Conservation (phyloP, 345 rosid genomes). For the Fremontodendron californicum region DNA sequence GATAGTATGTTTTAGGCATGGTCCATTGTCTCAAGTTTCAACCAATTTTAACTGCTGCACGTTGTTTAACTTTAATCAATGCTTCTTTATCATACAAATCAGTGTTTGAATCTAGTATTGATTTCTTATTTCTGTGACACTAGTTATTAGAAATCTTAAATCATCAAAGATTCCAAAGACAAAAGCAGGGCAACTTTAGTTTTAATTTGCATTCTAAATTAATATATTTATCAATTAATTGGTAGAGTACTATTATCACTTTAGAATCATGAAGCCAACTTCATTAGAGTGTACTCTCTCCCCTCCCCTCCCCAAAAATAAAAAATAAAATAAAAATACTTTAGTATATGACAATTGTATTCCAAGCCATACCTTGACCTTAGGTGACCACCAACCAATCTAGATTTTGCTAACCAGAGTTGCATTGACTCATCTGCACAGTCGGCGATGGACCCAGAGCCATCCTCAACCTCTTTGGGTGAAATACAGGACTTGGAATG, state of each 20-base stretch:
- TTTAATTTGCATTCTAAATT: not conserved
- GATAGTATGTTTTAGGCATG: not conserved
- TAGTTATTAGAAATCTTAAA: not conserved
- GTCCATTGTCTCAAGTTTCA: not conserved
- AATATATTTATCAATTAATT: not conserved
- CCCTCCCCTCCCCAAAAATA: not conserved
- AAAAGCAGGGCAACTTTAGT: not conserved
- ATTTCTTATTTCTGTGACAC: not conserved
- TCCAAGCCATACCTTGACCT: not conserved
- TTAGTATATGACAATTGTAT: not conserved
- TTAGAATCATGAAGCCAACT: conserved; percentile 1
- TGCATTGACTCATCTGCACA: not conserved
- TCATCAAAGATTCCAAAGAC: not conserved
- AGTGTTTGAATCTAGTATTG: not conserved
- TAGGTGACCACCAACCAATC: not conserved
- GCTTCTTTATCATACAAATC: not conserved
- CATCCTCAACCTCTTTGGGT: not conserved
- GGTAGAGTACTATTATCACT: not conserved
- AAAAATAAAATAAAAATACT: not conserved
- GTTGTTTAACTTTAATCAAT: not conserved
- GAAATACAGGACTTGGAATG: not conserved
- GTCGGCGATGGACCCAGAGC: not conserved
- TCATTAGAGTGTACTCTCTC: not conserved
- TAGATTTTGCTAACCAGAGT: not conserved
- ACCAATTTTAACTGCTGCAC: not conserved